Evolutionary conservation across 495 filamentous ascomycete genomes (phyloP), one percentile per base, ranked within the genome.

Genomic region (Neurospora tetrasperma): DNA sequence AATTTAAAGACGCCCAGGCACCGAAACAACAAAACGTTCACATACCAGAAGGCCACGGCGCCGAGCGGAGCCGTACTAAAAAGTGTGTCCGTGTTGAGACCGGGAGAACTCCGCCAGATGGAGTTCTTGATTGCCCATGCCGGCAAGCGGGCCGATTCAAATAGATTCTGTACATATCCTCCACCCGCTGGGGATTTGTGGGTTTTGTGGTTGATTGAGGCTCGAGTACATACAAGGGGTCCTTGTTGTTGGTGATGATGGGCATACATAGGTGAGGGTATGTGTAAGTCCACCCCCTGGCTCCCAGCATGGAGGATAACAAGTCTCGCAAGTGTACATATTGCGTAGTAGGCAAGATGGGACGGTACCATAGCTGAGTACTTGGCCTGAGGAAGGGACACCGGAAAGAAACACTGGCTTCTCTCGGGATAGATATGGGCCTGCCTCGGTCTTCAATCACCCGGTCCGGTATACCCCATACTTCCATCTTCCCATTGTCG

Each of bases 401-500:
- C 41, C 41, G 12, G 41, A 31, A 31, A 31, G 12, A 14, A 59
- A 59, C 12, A 59, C 23, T 31, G 23, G 12, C 23, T 6, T 23
- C 48, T 7, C 48, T 62, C 54, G 54, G 23, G 54, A 31, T 16
- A 62, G 54, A 62, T 16, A 31, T 62, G 54, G 54, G 2, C 23
- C 54, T 31, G 23, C 18, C 54, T 62, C 54, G 54, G 54, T 23
- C 54, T 9, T 62, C 12, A 62, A 31, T 62, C 54, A 62, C 27
- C 54, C 54, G 54, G 31, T 11, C 23, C 27, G 27, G 12, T 38
- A 31, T 31, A 3, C 27, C 27, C 27, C 5, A 31, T 12, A 62
- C 14, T 62, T 62, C 42, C 16, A 48, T 62, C 70, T 54, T 44
- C 70, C 70, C 71, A 66, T 35, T 73, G 31, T 73, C 71, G 71